These are phyloP conservation scores for Exophiala oligosperma DNA, from an alignment of 2,329 filamentous ascomycete species.

Conservation along the genomic window DNA sequence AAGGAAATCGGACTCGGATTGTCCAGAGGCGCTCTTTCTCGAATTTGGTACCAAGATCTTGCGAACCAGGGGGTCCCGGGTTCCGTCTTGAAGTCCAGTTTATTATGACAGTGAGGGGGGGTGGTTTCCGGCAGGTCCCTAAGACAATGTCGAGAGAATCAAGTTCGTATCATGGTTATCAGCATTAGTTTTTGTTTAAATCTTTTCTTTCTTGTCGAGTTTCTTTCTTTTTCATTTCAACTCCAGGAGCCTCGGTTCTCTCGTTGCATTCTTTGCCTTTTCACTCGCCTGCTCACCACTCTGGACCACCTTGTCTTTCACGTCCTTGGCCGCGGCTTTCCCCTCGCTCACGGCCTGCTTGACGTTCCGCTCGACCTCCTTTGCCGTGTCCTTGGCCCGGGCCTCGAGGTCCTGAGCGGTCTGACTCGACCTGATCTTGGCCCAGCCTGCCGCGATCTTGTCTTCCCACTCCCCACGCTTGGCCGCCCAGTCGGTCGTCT, in stretches of 20 bases:
- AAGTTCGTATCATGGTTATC: no score
- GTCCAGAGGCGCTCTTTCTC: no score
- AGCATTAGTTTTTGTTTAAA: neutral
- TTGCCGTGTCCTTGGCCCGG: constrained; percentile 12
- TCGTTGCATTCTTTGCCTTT: neutral
- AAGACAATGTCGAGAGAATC: no score
- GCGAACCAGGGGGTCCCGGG: no score
- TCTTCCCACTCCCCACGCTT: constrained; percentile 21
- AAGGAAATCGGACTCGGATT: no score
- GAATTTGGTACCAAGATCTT: no score
- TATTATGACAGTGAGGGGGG: no score
- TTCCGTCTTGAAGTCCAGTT: no score
- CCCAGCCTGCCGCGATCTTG: constrained; percentile 19
- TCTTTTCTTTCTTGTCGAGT: neutral
- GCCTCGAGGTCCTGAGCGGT: constrained; percentile 18
- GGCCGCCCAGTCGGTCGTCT: constrained; percentile 62
- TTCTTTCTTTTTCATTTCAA: constrained; percentile 10
- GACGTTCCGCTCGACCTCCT: constrained; percentile 2
- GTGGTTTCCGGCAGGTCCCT: no score
- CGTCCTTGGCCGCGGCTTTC: neutral
- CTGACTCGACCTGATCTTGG: constrained; percentile 15
- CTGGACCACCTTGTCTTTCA: neutral
- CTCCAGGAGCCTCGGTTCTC: constrained; percentile 19
- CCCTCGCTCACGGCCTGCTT: neutral
- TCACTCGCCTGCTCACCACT: neutral